These are phyloP conservation scores for Sodiomyces alkalinus DNA, from an alignment of 2,329 filamentous ascomycete species.

Conservation along the genomic window DNA sequence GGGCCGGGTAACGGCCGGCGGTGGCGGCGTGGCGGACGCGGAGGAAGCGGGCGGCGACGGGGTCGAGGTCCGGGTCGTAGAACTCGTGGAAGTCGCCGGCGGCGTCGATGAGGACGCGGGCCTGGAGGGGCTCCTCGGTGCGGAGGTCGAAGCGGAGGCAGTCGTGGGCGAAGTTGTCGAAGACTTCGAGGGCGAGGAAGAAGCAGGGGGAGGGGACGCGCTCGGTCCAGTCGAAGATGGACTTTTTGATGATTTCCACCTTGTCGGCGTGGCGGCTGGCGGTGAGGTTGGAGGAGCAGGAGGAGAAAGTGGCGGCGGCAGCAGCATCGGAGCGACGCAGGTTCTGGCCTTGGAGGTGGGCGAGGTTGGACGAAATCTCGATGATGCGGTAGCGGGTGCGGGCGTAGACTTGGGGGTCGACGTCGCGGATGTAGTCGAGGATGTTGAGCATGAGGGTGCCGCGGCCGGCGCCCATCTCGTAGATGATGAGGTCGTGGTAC, in stretches of 20 bases:
- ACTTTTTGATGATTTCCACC: constrained; percentile 88
- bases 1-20: constrained; percentile 44
- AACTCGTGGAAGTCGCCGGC: constrained; percentile 91
- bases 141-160: constrained; percentile 74
- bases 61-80: constrained; percentile 68
- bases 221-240: constrained; percentile 84
- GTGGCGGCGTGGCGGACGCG: constrained; percentile 70
- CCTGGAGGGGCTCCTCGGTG: constrained; percentile 75
- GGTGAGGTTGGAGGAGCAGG: no score
- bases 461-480: constrained; percentile 96
- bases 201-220: constrained; percentile 90
- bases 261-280: constrained; percentile 65
- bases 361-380: constrained; percentile 77
- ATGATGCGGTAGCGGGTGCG: constrained; percentile 91
- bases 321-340: constrained; percentile 38
- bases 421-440: constrained; percentile 82
- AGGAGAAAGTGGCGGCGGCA: constrained; percentile 44
- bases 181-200: constrained; percentile 95
- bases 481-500: constrained; percentile 93
- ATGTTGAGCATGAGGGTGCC: constrained; percentile 98
- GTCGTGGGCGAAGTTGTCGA: constrained; percentile 97
- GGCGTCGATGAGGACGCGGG: constrained; percentile 70
- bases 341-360: constrained; percentile 59
- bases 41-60: constrained; percentile 68
- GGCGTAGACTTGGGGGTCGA: constrained; percentile 83